A percentile compares a stretch with the other conserved stretches of the same genome.
These are phyloP conservation scores for Massariosphaeria phaeospora DNA, from an alignment of 495 filamentous ascomycete species.

Conservation along the genomic window DNA sequence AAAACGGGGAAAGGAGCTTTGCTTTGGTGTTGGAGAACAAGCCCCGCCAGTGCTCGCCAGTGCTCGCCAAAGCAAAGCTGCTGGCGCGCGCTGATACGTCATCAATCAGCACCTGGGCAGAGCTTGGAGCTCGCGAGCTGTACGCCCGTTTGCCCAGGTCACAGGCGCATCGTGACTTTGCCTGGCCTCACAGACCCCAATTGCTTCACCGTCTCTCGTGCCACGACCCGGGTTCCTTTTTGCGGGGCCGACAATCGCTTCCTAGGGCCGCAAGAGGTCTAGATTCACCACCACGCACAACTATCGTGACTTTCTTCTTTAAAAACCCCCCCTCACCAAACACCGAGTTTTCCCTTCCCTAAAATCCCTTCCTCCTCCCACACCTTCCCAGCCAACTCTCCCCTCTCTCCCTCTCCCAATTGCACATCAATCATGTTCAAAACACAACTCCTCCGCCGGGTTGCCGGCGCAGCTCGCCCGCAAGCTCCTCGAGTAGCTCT, in stretches of 20 bases:
- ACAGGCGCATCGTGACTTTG: too few relatives aligned
- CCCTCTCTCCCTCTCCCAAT: constrained; percentile 5
- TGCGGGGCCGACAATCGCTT: not conserved
- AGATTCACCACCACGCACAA: constrained; percentile 8
- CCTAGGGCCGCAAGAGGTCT: constrained; percentile 14
- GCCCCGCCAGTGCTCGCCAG: too few relatives aligned
- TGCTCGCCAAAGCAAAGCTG: too few relatives aligned
- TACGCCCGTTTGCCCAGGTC: too few relatives aligned
- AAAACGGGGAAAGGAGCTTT: too few relatives aligned
- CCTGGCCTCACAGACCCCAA: too few relatives aligned
- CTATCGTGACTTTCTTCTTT: constrained; percentile 28
- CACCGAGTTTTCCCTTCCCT: too few relatives aligned
- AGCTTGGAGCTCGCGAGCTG: too few relatives aligned
- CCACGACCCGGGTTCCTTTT: not conserved
- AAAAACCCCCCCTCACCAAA: not conserved
- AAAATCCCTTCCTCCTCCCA: not conserved
- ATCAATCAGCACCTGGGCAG: constrained; percentile 10
- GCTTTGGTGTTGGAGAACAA: too few relatives aligned
- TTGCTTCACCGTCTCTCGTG: not conserved
- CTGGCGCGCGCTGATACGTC: not conserved
- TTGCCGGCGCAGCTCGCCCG: constrained; percentile 6
- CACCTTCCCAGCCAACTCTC: not conserved
- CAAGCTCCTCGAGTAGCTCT: constrained; percentile 18
- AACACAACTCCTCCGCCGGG: constrained; percentile 21
- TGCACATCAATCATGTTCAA: too few relatives aligned